Percentiles rank a stretch among this genome's conserved stretches.
phyloP scores from a whole-genome alignment of 2,329 filamentous ascomycete species.

The Trichoderma sp. region DNA sequence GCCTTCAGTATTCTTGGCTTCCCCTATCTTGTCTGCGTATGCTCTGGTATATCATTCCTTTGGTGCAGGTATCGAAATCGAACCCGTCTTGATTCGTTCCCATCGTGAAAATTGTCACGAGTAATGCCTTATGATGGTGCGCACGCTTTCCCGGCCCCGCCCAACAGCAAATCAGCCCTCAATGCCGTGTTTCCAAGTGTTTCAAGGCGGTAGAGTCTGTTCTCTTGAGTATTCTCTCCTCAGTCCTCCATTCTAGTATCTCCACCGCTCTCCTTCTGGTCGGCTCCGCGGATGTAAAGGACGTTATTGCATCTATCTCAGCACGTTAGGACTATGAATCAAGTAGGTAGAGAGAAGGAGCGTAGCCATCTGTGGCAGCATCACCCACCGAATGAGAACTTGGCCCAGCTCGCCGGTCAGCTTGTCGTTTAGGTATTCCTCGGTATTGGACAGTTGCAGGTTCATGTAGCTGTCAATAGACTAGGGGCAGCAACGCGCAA shows the following conservation, averaged over 20 bases:
- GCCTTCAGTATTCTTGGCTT: not conserved
- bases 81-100: not conserved
- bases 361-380: not conserved
- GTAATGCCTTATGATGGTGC: not conserved
- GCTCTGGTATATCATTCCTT: constrained; percentile 5
- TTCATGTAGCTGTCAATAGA: constrained; percentile 99
- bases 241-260: constrained; percentile 63
- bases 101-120: not conserved
- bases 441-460: constrained; percentile 84
- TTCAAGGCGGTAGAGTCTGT: not conserved
- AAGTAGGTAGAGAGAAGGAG: not conserved
- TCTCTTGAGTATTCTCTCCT: not conserved
- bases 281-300: constrained; percentile 77
- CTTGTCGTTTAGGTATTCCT: constrained; percentile 90
- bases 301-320: constrained; percentile 84
- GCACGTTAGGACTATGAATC: not conserved
- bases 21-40: constrained; percentile 7
- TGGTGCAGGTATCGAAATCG: not conserved
- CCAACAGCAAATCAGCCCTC: constrained; percentile 15
- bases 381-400: constrained; percentile 78
- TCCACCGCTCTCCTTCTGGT: constrained; percentile 48
- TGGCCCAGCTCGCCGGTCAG: constrained; percentile 82
- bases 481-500: constrained; percentile 20
- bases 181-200: constrained; percentile 3
- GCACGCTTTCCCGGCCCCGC: not conserved